Conservation (phyloP, 1,139 yeast species). For the Yamadazyma triangularis region DNA sequence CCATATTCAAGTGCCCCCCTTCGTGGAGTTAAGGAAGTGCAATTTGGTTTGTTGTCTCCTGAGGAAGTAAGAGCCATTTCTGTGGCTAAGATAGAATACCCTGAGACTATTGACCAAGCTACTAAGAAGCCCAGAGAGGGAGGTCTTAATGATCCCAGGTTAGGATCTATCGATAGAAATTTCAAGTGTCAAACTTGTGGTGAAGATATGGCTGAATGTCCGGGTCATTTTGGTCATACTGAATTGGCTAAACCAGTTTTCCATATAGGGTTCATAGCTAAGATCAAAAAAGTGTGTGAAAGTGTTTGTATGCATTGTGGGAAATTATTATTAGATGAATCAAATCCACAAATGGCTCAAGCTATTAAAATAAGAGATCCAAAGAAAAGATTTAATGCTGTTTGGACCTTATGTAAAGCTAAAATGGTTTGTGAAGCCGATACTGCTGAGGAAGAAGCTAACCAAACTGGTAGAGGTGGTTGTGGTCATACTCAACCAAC, state of each 20-base stretch:
- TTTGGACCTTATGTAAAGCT: constrained; percentile 87
- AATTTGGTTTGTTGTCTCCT: constrained; percentile 96
- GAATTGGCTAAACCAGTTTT: constrained; percentile 98
- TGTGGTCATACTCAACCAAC: constrained; percentile 98
- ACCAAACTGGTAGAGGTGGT: constrained; percentile 74
- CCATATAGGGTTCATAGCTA: constrained; percentile 92
- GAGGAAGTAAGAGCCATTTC: constrained; percentile 97
- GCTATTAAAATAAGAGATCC: constrained; percentile 91
- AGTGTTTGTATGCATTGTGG: constrained; percentile 99
- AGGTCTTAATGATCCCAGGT: constrained; percentile 93
- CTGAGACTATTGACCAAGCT: constrained; percentile 98
- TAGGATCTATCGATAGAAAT: constrained; percentile 96
- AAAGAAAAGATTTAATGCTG: constrained; percentile 92
- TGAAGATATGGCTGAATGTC: constrained; percentile 98
- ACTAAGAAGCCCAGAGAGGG: constrained; percentile 94
- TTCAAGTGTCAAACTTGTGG: constrained; percentile 98
- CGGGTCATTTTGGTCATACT: constrained; percentile 99
- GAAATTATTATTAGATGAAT: constrained; percentile 81
- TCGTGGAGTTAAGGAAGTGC: constrained; percentile 95
- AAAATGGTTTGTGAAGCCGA: constrained; percentile 97
- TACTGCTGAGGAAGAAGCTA: constrained; percentile 44
- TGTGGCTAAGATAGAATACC: constrained; percentile 95
- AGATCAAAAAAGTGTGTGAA: constrained; percentile 92
- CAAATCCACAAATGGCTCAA: constrained; percentile 81
- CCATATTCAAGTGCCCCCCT: constrained; percentile 98